Evolutionary conservation across 257 asterid genomes (phyloP).

Genomic region (Paulownia fortunei): DNA sequence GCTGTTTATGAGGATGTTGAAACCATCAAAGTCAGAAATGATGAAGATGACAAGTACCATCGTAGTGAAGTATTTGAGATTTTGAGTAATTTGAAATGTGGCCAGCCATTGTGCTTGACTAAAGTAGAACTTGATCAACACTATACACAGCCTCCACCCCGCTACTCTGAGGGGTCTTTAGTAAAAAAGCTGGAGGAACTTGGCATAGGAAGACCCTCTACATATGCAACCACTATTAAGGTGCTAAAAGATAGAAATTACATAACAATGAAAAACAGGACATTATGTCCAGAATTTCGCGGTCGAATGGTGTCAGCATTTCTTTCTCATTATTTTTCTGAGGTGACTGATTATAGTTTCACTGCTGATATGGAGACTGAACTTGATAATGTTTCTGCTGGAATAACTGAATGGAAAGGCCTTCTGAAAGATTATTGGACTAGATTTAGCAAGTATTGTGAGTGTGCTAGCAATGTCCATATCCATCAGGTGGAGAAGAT

Average conservation of each 20-base stretch:
- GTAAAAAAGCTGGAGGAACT: slow-evolving; percentile 94
- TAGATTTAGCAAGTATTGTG: slow-evolving; percentile 87
- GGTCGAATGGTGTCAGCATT: slow-evolving; percentile 98
- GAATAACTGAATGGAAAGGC: slow-evolving; percentile 96
- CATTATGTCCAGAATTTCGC: slow-evolving; percentile 83
- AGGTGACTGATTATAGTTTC: slow-evolving; percentile 92
- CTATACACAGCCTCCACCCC: slow-evolving; percentile 79
- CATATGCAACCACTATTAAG: slow-evolving; percentile 86
- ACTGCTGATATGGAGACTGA: slow-evolving; percentile 99
- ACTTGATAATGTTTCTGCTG: slow-evolving; percentile 94
- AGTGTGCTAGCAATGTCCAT: slow-evolving; percentile 61
- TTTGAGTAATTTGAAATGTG: slow-evolving; percentile 61
- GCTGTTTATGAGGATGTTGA: slow-evolving; percentile 75
- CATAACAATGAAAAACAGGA: slow-evolving; percentile 62
- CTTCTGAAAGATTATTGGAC: slow-evolving; percentile 94
- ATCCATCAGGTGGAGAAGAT: slow-evolving; percentile 94
- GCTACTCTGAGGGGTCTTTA: slow-evolving; percentile 82
- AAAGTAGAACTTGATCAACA: slow-evolving; percentile 68
- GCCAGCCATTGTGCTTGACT: slow-evolving; percentile 58
- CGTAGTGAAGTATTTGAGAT: slow-evolving; percentile 47
- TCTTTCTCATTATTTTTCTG: slow-evolving; percentile 82
- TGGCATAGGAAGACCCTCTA: slow-evolving; percentile 98
- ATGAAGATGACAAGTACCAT: slow-evolving; percentile 48
- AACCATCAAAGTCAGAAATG: slow-evolving; percentile 37
- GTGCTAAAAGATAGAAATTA: slow-evolving; percentile 89